Evolutionary conservation across 2,329 filamentous ascomycete genomes (phyloP).

Genomic region (Monosporascus sp.): DNA sequence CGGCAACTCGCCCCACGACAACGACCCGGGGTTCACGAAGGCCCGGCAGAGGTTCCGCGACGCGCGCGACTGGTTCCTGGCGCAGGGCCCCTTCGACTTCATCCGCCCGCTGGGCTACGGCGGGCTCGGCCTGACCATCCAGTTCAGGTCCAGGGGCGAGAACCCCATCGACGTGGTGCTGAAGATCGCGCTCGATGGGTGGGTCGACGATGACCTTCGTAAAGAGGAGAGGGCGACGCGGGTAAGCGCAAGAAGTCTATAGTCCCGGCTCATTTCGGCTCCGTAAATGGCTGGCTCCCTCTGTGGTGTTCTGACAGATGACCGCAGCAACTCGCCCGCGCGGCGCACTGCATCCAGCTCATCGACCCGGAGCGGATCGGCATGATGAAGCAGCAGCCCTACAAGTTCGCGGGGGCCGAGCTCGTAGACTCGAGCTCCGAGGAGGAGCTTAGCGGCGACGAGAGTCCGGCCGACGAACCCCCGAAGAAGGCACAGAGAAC

Average conservation of each 20-base stretch:
- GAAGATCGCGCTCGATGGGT: slow-evolving; percentile 4
- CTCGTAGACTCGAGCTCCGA: slow-evolving; percentile 7
- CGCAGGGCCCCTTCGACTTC: background rate
- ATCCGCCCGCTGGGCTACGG: slow-evolving; percentile 6
- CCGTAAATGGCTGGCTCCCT: background rate
- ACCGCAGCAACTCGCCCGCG: slow-evolving; percentile 9
- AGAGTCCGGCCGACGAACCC: slow-evolving; percentile 2
- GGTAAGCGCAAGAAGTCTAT: background rate
- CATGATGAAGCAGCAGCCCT: background rate
- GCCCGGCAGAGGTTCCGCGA: background rate
- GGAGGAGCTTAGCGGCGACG: slow-evolving; percentile 8
- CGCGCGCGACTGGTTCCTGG: background rate
- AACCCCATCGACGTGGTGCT: slow-evolving; percentile 4
- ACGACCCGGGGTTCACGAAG: background rate
- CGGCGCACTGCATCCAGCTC: slow-evolving; percentile 13
- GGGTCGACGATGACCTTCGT: background rate
- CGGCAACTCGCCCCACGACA: background rate
- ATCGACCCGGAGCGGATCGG: slow-evolving; percentile 2
- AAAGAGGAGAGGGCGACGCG: slow-evolving; percentile 1
- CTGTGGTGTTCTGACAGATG: background rate
- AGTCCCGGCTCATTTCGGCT: too few species aligned
- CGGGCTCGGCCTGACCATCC: slow-evolving; percentile 6
- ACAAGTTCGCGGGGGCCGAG: background rate
- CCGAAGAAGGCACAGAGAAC: background rate
- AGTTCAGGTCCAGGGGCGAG: background rate